Base-by-base conservation (phyloP, 352 stramenopile species). In the Phytophthora boehmeriae region DNA sequence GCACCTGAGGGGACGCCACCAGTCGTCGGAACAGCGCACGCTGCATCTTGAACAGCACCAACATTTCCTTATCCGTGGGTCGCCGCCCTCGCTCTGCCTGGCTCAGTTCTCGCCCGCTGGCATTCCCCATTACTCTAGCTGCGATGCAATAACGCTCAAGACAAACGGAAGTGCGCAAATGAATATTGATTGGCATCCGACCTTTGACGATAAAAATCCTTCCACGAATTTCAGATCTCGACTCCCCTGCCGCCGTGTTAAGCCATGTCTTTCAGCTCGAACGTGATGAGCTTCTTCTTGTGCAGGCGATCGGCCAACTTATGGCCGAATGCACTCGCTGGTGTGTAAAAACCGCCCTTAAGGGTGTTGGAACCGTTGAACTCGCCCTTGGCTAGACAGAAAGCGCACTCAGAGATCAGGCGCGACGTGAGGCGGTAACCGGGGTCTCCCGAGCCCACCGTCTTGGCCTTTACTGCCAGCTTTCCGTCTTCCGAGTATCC, bases 1-100 rank as follows among this genome's bases (percentile, higher is more conserved):
- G 28, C 41, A 91, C 79, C 72, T 88, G 68, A n/a, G 79, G 79
- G 39, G 80, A 88, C 48, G 82, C 72, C 38, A 88, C 72, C 5
- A 92, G 71, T 8, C 72, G 80, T 17, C 59, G 68, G 52, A 79
- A 87, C 38, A 89, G 59, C 34, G 73, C 77, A 28, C 75, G 82
- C 71, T 92, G 79, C 46, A 92, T 76, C 65, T 76, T 70, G 54
- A 81, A 76, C 17, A 91, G 55, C 35, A 80, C 59, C 42, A 92
- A 71, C 59, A 92, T 76, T 61, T 92, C 79, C 20, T 69, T 66
- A 62, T 92, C 82, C 27, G 63, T 84, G 22, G 82, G 80, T 2
- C 69, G 76, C 0, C 80, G 68, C 2, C 73, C 82, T 49, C 67
- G 62, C 48, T 88, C 76, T 19, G 76, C 76, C 4, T 51, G 50